Base-by-base conservation (phyloP, 2,329 filamentous ascomycete species). In the Aureobasidium sp. region DNA sequence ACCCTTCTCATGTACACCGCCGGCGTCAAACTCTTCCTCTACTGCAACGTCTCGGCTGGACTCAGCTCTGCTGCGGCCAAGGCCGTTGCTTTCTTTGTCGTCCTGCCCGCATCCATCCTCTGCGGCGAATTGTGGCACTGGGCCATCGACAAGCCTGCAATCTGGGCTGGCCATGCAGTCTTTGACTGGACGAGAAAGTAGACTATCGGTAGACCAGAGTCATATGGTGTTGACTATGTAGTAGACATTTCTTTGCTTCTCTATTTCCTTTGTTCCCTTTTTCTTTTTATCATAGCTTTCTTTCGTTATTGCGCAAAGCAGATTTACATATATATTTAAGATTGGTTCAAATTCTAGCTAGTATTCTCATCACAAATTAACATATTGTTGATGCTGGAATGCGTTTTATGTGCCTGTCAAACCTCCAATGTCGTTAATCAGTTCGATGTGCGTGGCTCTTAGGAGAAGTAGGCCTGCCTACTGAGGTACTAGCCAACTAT, bases 11-110 rank as follows among this genome's bases (percentile, higher is more conserved):
- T 71, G 62, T 72, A 68, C 66, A 69, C 68, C 1, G 67, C 62
- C 3, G 69, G 70, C 27, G 69, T 71, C 57, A 69, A 70, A 53
- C 63, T 72, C 2, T 72, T 64, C 64, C 62, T 72, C 1, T 63
- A 63, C 41, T 64, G 71, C 29, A 56, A 63, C 44, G 62, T 63
- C 15, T 31, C 65, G 0, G 41, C 47, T 11, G 64, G 62, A 5
- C 29, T 64, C 9, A 60, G 44, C n/a, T 64, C 56, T 2, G 65
- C 68, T 9, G 37, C 62, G n/a, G 65, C 69, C 15, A 71, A 71
- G 22, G 63, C 64, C 5, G 66, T 66, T 1, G 69, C 70, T 11
- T 68, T 70, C 34, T 51, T 70, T 17, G 62, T 64, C 11, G 59
- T 67, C 22, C 39, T 65, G 2, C 36, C 66, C 3, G 62, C 64